These are phyloP conservation scores for Magnusiomyces starmeri DNA, from an alignment of 1,139 yeast genomes.

Conservation along the genomic window DNA sequence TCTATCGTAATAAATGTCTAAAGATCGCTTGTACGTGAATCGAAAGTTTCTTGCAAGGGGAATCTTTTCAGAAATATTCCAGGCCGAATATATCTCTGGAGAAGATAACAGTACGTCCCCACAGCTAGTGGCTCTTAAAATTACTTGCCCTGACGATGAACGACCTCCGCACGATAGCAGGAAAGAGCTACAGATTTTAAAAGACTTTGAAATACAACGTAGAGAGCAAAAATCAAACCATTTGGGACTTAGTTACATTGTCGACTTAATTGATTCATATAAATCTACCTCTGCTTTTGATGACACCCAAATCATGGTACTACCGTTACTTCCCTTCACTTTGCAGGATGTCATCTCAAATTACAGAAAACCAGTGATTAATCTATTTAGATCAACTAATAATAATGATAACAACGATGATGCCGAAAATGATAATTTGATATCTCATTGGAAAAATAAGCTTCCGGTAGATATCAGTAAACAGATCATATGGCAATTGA, in stretches of 20 bases:
- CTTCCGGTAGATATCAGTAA: constrained; percentile 26
- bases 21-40: neutral
- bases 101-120: no score
- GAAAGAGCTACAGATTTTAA: constrained; percentile 38
- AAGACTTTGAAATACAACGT: constrained; percentile 20
- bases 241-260: neutral
- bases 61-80: constrained; percentile 30
- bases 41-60: constrained; percentile 13
- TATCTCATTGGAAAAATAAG: constrained; percentile 29
- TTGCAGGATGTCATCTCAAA: constrained; percentile 33
- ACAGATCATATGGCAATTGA: constrained; percentile 39
- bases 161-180: constrained; percentile 44
- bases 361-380: constrained; percentile 29
- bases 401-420: constrained; percentile 25
- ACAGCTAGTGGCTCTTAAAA: constrained; percentile 36
- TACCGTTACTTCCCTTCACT: constrained; percentile 37
- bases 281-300: constrained; percentile 25
- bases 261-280: constrained; percentile 27
- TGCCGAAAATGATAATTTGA: constrained; percentile 17
- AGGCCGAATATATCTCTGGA: constrained; percentile 15
- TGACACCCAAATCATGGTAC: constrained; percentile 38
- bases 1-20: neutral
- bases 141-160: constrained; percentile 42
- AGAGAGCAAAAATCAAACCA: neutral
- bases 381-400: neutral